These are phyloP conservation scores for Colletotrichum orbiculare DNA, from an alignment of 2,329 filamentous ascomycete species.

Conservation along the genomic window DNA sequence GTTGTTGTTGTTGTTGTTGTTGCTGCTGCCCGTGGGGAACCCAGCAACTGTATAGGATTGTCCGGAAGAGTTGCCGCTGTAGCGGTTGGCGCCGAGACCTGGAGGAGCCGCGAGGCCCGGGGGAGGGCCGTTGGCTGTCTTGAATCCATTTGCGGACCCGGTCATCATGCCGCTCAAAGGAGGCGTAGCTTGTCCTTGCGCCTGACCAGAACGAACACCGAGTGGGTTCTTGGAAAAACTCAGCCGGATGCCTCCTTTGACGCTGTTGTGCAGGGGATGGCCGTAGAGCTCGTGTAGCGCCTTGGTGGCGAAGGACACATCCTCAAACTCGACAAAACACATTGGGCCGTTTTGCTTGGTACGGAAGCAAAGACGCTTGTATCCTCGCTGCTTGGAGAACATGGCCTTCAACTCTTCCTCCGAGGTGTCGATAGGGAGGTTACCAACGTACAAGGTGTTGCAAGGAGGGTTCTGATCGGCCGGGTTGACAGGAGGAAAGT, in stretches of 20 bases:
- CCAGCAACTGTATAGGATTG: slow-evolving; percentile 37
- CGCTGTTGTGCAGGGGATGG: slow-evolving; percentile 85
- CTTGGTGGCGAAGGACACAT: slow-evolving; percentile 91
- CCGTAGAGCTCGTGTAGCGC: slow-evolving; percentile 92
- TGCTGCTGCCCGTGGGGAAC: slow-evolving; percentile 37
- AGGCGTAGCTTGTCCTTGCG: slow-evolving; percentile 53
- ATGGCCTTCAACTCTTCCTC: slow-evolving; percentile 95
- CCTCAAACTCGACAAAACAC: slow-evolving; percentile 99
- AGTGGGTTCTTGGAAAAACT: slow-evolving; percentile 98
- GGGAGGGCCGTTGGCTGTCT: slow-evolving; percentile 79
- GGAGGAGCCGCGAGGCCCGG: slow-evolving; percentile 83
- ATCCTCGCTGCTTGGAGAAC: slow-evolving; percentile 93
- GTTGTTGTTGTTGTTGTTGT: slow-evolving; percentile 39
- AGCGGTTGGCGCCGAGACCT: slow-evolving; percentile 63
- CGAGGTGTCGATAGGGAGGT: slow-evolving; percentile 89
- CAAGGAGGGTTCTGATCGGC: slow-evolving; percentile 97
- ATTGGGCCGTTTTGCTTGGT: slow-evolving; percentile 96
- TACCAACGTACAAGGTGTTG: slow-evolving; percentile 98
- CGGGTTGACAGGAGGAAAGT: slow-evolving; percentile 88
- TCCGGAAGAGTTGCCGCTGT: slow-evolving; percentile 35
- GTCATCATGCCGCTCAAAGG: slow-evolving; percentile 70
- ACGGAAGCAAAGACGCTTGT: slow-evolving; percentile 93
- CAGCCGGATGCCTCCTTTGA: slow-evolving; percentile 93
- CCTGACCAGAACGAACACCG: slow-evolving; percentile 85
- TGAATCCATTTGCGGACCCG: slow-evolving; percentile 68